Evolutionary conservation across 2,329 filamentous ascomycete species (phyloP), one percentile per base, ranked within the genome.

Genomic region (Emmonsia crescens): DNA sequence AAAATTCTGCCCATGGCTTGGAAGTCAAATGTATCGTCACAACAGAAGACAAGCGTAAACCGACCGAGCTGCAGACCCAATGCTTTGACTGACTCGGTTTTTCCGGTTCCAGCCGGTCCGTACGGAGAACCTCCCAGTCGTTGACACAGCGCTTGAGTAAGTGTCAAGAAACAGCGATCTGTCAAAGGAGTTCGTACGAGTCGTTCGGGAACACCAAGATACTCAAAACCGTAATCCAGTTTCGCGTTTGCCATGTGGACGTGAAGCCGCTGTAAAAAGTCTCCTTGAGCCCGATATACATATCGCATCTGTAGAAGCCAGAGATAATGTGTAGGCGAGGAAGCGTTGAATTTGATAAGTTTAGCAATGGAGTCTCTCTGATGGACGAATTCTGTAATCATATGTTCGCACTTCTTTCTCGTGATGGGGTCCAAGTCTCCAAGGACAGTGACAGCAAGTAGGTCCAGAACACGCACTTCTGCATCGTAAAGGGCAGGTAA

Each of bases 1-100:
- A 99, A 99, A 69, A 99, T 99, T 68, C 94, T 90, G 16, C 95
- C 95, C 94, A 99, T 99, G 58, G 94, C 94, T 72, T 99, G 94
- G 81, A 97, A 99, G 75, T 99, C 94, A 70, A 99, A 99, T 0
- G 94, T 99, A 76, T 99, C 94, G 72, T 99, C 94, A 79, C 94
- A 99, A 75, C 95, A 99, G 80, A 99, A 99, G 33, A 99, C 95
- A 31, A 99, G 84, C 1, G 95, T 99, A 74, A 99, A 99, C 63
- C 95, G 87, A 73, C 94, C 95, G 60, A 99, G 86, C 74, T 99
- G 92, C 3, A 99, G 84, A 80, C 94, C 95, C 31, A 99, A 83
- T 24, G 94, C 94, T 77, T 99, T 99, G 74, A 99, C 94, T 1
- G 94, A 99, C 73, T 99, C 94, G 0, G 94, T 99, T 78, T 99